phyloP scores from a whole-genome alignment of 1,284 basidiomycete genomes.

The Melampsora occidentalis region DNA sequence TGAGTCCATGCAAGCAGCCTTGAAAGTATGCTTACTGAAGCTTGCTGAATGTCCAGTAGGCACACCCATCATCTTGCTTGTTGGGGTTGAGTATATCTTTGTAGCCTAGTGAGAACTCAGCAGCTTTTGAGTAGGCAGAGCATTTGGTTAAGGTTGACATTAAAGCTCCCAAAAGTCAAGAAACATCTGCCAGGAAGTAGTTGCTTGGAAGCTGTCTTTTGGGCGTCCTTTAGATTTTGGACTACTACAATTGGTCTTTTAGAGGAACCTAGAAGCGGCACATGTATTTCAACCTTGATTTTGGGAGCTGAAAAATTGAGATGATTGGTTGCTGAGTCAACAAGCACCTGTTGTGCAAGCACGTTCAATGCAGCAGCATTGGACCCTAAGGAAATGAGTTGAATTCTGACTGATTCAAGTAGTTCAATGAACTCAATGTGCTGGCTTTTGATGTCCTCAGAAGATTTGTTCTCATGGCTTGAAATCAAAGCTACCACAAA shows the following conservation, averaged over 20 bases:
- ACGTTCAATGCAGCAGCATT: slow-evolving; percentile 7
- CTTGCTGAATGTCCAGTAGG: slow-evolving; percentile 10
- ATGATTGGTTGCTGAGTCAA: background rate
- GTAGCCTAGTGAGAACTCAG: background rate
- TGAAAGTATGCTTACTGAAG: background rate
- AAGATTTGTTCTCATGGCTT: background rate
- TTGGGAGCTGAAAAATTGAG: background rate
- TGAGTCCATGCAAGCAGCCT: background rate
- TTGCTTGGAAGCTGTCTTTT: slow-evolving; percentile 10
- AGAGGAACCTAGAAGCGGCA: slow-evolving; percentile 2
- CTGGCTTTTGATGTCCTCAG: background rate
- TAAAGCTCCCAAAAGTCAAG: slow-evolving; percentile 12
- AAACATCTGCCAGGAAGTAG: slow-evolving; percentile 8
- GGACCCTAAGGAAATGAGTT: background rate
- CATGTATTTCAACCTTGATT: background rate
- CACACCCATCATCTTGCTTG: slow-evolving; percentile 12
- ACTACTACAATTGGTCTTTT: slow-evolving; percentile 1
- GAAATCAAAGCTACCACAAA: background rate
- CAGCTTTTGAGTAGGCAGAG: background rate
- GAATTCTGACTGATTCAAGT: background rate
- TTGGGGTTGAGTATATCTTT: slow-evolving; percentile 7
- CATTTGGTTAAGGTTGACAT: slow-evolving; percentile 12
- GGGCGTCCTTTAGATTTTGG: slow-evolving; percentile 16
- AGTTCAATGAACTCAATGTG: background rate
- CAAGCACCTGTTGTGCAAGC: background rate